Base-by-base conservation (phyloP, 2,329 filamentous ascomycete species). In the Aspergillus hiratsukae region DNA sequence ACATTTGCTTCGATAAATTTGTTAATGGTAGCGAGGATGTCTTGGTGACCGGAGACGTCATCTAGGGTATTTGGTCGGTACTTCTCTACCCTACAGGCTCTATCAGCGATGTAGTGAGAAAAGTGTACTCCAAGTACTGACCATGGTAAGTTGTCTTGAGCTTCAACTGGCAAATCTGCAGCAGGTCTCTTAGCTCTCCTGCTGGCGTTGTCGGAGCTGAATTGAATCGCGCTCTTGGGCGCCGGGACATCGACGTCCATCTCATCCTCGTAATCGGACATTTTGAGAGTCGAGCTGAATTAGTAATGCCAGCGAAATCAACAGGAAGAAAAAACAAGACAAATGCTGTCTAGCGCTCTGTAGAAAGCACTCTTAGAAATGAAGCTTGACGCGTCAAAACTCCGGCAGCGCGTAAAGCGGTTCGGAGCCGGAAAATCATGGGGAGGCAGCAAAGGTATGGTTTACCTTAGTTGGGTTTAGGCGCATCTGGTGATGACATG, bases 21-120 rank as follows among this genome's bases (percentile, higher is more conserved):
- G 81, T 97, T 97, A 78, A 99, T 96, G 2, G 94, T 99, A 4
- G 92, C 87, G 61, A 99, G 86, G 69, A 99, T 97, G 75, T 99
- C 94, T 71, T 97, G 89, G 75, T 99, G 94, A 21, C 94, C 94
- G 3, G 91, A 96, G 56, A 99, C 94, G 75, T 99, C 94, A 64
- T 88, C 85, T 48, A 99, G 84, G 1, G 89, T 91, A 59, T 87
- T 87, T 19, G 94, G 94, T 53, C 94, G 86, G 76, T 97, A 99
- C 70, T 99, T 99, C 72, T 99, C 94, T 8, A 99, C 91, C 92
- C 89, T 91, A 58, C 48, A 49, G 57, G 54, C 61, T 66, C 51
- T 64, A 52, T 58, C 49, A 66, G 56, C 10, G 8, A 19, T 14
- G 11, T 6, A 6, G 31, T 28, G 1, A 17, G 7, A 28, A 7